These are phyloP conservation scores for Taphrina flavorubra DNA, from an alignment of 1,139 yeast species.

Conservation along the genomic window DNA sequence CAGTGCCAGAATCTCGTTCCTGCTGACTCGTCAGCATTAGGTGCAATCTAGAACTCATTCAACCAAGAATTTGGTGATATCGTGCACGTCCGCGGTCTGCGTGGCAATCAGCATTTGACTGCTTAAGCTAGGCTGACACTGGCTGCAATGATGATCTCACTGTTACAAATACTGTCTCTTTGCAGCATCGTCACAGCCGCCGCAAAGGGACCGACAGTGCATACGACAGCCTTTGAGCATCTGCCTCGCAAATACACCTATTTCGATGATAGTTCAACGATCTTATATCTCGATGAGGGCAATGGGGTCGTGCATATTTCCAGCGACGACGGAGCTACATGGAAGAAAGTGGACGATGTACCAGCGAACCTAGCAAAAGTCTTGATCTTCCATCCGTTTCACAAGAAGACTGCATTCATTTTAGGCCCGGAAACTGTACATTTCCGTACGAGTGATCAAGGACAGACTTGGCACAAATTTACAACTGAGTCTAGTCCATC, in stretches of 20 bases:
- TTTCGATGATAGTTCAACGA: slow-evolving; percentile 47
- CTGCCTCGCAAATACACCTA: slow-evolving; percentile 45
- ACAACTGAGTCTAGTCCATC: slow-evolving; percentile 48
- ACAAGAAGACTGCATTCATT: slow-evolving; percentile 61
- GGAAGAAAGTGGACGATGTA: slow-evolving; percentile 55
- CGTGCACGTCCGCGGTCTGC: no score
- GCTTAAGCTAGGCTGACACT: no score
- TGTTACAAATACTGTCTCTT: not conserved
- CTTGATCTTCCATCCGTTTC: slow-evolving; percentile 58
- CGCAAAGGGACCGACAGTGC: slow-evolving; percentile 42
- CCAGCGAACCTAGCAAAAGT: slow-evolving; percentile 50
- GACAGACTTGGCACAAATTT: slow-evolving; percentile 63
- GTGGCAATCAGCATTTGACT: no score
- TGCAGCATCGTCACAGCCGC: slow-evolving; percentile 7
- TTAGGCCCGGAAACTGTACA: slow-evolving; percentile 55
- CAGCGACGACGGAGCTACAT: slow-evolving; percentile 64
- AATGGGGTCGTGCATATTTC: slow-evolving; percentile 55
- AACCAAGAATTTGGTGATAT: no score
- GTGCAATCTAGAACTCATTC: no score
- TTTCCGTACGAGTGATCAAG: slow-evolving; percentile 63
- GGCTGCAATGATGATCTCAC: not conserved
- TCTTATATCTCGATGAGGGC: slow-evolving; percentile 55
- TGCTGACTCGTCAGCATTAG: no score
- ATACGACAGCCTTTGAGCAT: slow-evolving; percentile 42
- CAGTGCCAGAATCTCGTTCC: no score